Evolutionary conservation across 1,284 basidiomycete species (phyloP).

Genomic region (Xanthoconium separans): DNA sequence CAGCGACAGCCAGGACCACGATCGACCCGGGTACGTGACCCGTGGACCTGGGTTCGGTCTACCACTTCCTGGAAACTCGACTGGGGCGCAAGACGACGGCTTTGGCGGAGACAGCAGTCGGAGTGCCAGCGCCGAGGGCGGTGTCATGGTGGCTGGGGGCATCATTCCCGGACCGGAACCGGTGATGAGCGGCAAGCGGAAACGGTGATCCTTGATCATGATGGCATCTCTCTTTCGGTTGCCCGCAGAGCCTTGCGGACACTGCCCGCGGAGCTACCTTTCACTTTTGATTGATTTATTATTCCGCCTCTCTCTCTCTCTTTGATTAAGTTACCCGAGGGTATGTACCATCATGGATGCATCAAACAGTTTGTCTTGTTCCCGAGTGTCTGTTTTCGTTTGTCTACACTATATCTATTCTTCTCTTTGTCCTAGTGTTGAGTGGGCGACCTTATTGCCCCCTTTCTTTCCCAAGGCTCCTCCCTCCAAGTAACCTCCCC

Average conservation of each 20-base stretch:
- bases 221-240: background rate
- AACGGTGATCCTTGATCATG: conserved; percentile 35
- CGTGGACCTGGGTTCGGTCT: conserved; percentile 23
- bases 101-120: conserved; percentile 28
- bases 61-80: conserved; percentile 12
- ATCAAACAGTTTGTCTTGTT: too few species aligned
- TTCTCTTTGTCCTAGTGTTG: too few species aligned
- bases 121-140: conserved; percentile 25
- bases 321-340: background rate
- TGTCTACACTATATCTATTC: too few species aligned
- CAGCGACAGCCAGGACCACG: conserved; percentile 9
- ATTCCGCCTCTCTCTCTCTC: background rate
- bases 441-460: too few species aligned
- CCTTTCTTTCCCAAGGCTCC: too few species aligned
- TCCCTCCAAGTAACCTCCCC: too few species aligned
- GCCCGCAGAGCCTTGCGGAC: background rate
- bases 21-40: conserved; percentile 7
- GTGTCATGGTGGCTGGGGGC: conserved; percentile 6
- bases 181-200: conserved; percentile 44
- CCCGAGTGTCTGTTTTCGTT: too few species aligned
- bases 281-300: background rate
- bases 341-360: background rate
- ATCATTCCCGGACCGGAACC: conserved; percentile 12
- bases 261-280: background rate
- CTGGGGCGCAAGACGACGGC: conserved; percentile 19